Evolutionary conservation across 2,329 filamentous ascomycete species (phyloP).

Genomic region (Canariomyces notabilis): DNA sequence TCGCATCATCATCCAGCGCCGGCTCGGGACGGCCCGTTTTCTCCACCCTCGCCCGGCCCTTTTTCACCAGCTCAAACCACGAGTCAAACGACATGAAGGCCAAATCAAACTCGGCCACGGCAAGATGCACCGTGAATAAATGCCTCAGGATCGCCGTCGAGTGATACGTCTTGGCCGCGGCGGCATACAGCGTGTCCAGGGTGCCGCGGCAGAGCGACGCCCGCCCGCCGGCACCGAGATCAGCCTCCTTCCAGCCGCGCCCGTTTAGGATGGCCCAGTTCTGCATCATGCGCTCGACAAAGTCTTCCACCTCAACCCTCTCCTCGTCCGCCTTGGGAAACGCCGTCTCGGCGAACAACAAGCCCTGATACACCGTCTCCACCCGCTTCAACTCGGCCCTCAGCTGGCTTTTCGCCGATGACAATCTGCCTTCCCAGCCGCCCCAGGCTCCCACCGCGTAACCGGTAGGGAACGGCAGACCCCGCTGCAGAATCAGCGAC

Average conservation of each 20-base stretch:
- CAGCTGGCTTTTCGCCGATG: slow-evolving; percentile 58
- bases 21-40: slow-evolving; percentile 69
- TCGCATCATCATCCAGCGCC: slow-evolving; percentile 72
- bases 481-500: slow-evolving; percentile 67
- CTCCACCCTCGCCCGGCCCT: slow-evolving; percentile 75
- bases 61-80: slow-evolving; percentile 82
- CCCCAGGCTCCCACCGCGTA: slow-evolving; percentile 37
- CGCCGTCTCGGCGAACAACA: slow-evolving; percentile 70
- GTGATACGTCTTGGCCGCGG: slow-evolving; percentile 90
- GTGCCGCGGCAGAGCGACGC: slow-evolving; percentile 69
- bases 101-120: slow-evolving; percentile 85
- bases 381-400: slow-evolving; percentile 72
- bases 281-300: slow-evolving; percentile 70
- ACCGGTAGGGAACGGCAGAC: slow-evolving; percentile 54
- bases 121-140: slow-evolving; percentile 81
- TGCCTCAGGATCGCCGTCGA: slow-evolving; percentile 83
- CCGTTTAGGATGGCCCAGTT: slow-evolving; percentile 86
- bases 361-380: slow-evolving; percentile 71
- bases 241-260: slow-evolving; percentile 70
- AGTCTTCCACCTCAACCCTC: slow-evolving; percentile 74
- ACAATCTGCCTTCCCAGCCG: too few relatives aligned
- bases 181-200: slow-evolving; percentile 83
- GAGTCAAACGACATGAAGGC: slow-evolving; percentile 88
- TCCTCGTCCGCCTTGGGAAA: slow-evolving; percentile 82
- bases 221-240: slow-evolving; percentile 77